These are phyloP conservation scores for Naematelia encephala DNA, from an alignment of 768 basidiomycete species.

Conservation along the genomic window DNA sequence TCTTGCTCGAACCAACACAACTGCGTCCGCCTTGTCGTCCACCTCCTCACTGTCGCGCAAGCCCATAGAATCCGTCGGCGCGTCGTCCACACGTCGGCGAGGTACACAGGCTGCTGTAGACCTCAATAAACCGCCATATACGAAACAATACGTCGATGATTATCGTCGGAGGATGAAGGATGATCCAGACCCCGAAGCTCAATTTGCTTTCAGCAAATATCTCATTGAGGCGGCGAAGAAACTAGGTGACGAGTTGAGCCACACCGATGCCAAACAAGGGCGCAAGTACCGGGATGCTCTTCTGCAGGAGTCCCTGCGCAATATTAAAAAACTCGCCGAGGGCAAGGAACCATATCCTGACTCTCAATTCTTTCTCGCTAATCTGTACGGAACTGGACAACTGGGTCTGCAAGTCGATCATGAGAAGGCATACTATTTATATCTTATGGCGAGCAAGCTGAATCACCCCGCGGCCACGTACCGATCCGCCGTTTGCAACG, in stretches of 20 bases:
- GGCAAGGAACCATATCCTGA: constrained; percentile 77
- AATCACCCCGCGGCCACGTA: constrained; percentile 93
- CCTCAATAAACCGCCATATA: constrained; percentile 63
- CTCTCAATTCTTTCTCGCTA: constrained; percentile 97
- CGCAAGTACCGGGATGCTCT: constrained; percentile 87
- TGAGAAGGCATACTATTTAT: constrained; percentile 94
- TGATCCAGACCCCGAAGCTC: constrained; percentile 96
- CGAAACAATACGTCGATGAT: constrained; percentile 94
- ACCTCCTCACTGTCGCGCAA: constrained; percentile 41
- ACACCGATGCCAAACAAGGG: constrained; percentile 60
- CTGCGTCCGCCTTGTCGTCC: constrained; percentile 38
- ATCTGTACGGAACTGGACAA: constrained; percentile 91
- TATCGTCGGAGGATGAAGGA: constrained; percentile 95
- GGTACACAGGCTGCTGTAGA: constrained; percentile 48
- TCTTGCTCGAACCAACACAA: constrained; percentile 39
- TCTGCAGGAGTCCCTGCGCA: constrained; percentile 83
- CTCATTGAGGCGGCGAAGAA: constrained; percentile 92
- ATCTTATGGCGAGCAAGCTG: constrained; percentile 94
- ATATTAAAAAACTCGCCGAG: constrained; percentile 85
- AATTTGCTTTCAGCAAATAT: constrained; percentile 97
- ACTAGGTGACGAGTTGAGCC: constrained; percentile 59
- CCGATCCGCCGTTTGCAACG: constrained; percentile 97
- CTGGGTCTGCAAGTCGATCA: constrained; percentile 96
- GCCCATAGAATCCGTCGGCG: constrained; percentile 47
- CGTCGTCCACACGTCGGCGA: constrained; percentile 44